Base-by-base conservation (phyloP, 2,329 filamentous ascomycete genomes). In the Cladophialophora immunda region DNA sequence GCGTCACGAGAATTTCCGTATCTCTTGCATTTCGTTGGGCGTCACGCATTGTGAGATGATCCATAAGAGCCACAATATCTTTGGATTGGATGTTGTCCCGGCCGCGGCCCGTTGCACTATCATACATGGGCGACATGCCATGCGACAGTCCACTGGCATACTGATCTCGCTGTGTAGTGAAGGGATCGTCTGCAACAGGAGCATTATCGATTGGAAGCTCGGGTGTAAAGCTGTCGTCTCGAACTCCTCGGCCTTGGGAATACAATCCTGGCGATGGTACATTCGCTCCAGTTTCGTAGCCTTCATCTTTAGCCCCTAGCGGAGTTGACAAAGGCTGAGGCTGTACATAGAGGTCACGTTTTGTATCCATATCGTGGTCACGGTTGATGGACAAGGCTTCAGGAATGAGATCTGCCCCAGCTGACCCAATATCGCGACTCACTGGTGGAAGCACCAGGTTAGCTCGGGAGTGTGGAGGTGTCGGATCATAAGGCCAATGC, bases 51-150 rank as follows among this genome's bases (percentile, higher is more conserved):
- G 96, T 98, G 69, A 99, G 89, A 79, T 99, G 95, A 76, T 99
- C 94, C 95, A 99, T 99, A 68, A 99, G 83, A 27, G 94, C 93
- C 70, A 99, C 91, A 73, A 99, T 96, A 75, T 99, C 95, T 80
- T 96, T 95, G 54, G 93, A 97, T 77, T 98, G 91, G 59, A 99
- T 98, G 56, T 90, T 87, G 72, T 98, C 94, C 60, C 97, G 91
- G 36, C 93, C 94, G 69, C 88, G 89, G 60, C 94, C 94, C 1
- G 92, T 97, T 3, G 94, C 87, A 66, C 92, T 89, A 76, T 99
- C 95, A 75, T 97, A 98, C 22, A 98, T 84, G 2, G 94, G 94
- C 32, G 93, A 95, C 86, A 97, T 93, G 54, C 94, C 94, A 75
- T 97, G 93, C 7, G 94, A 97, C 81, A 97, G 90, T 58, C 92